Conservation (phyloP, 495 filamentous ascomycete genomes). For the Annulohypoxylon maeteangense region DNA sequence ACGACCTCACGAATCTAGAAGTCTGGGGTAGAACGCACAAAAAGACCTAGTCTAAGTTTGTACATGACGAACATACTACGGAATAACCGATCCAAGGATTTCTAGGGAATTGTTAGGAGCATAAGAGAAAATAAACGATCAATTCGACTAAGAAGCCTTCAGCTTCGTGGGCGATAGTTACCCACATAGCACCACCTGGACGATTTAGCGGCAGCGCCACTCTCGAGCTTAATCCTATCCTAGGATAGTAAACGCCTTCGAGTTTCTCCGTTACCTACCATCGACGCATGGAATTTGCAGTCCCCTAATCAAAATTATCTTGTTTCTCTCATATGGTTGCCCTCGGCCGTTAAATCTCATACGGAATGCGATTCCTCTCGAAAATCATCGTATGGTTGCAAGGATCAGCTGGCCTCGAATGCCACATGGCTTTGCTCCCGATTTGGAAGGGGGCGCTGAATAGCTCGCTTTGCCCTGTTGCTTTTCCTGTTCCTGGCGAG, state of each 20-base stretch:
- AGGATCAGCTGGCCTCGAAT: not conserved
- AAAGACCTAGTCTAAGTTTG: constrained; percentile 2
- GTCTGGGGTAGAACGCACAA: constrained; percentile 17
- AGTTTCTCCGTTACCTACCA: constrained; percentile 22
- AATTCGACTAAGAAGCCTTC: not conserved
- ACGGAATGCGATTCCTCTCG: not conserved
- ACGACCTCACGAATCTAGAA: not conserved
- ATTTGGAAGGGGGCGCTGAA: not conserved
- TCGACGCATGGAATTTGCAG: not conserved
- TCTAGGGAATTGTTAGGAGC: not conserved
- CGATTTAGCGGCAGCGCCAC: constrained; percentile 3
- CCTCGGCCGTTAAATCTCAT: not conserved
- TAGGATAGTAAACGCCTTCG: not conserved
- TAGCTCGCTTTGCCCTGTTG: constrained; percentile 1
- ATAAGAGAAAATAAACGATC: not conserved
- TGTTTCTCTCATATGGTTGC: not conserved
- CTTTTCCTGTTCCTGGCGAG: not conserved
- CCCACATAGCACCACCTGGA: not conserved
- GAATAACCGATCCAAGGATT: not conserved
- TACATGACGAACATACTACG: not conserved
- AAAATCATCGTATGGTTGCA: not conserved
- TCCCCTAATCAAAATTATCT: not conserved
- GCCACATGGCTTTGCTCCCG: constrained; percentile 1
- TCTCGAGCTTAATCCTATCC: constrained; percentile 2
- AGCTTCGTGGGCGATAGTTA: constrained; percentile 16